These are phyloP conservation scores for Citrus mangshanensis DNA, from an alignment of 345 rosid species.

Conservation along the genomic window DNA sequence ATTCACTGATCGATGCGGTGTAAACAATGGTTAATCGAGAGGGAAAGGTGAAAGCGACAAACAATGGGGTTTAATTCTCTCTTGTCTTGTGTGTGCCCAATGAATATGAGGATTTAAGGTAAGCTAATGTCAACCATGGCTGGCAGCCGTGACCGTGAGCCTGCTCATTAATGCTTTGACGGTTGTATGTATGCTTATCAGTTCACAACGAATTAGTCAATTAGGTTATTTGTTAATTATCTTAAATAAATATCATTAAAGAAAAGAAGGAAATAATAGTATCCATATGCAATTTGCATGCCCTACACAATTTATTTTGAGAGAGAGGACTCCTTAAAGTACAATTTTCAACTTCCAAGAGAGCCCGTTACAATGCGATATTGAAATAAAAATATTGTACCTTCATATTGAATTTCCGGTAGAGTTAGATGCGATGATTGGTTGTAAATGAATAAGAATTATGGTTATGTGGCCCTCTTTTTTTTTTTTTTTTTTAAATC, in stretches of 20 bases:
- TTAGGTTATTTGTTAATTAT: neutral
- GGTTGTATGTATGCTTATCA: neutral
- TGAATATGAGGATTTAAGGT: neutral
- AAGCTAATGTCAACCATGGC: conserved; percentile 2
- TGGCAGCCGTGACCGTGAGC: neutral
- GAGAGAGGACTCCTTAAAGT: neutral
- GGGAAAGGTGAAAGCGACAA: neutral
- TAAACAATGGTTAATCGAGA: neutral
- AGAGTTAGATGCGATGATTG: neutral
- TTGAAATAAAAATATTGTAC: neutral
- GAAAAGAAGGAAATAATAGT: too few species aligned
- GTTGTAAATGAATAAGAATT: neutral
- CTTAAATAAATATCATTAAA: neutral
- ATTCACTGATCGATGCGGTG: too few species aligned
- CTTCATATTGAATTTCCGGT: neutral
- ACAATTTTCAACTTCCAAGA: neutral
- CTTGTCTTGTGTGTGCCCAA: neutral
- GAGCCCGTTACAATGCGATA: neutral
- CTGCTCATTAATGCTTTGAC: neutral
- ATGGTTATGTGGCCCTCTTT: neutral
- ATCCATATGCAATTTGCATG: neutral
- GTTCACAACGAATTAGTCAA: neutral
- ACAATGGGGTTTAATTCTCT: neutral
- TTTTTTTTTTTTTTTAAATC: neutral
- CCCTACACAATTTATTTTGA: conserved; percentile 3